Evolutionary conservation across 78 protist genomes (phyloP), one percentile per base, ranked within the genome.

Genomic region (Polysphondylium violaceum): DNA sequence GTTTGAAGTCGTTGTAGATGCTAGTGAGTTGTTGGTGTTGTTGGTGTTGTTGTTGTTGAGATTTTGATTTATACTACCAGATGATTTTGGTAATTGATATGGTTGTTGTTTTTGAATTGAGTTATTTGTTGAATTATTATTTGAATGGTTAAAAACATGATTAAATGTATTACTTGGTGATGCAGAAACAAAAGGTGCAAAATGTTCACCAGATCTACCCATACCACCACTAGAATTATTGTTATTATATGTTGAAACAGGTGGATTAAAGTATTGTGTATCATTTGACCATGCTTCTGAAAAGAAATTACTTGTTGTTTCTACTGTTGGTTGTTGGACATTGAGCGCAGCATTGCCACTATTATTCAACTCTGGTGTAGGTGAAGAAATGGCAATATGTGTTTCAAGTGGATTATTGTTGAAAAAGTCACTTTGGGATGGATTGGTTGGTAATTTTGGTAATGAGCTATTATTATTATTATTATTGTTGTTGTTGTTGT

Each of bases 381-480:
- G 23, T 76, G 86, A 41, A n/a, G 61, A 31, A 2, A 60, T 43
- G 6, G 60, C 71, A 38, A 83, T 83, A 3, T 53, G 53, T 1
- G 91, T 83, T 35, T 74, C 75, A 44, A 83, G 33, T 29, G 91
- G 91, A 44, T 83, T 83, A n/a, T 27, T 71, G 25, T 61, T 44
- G 41, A 71, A 83, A 36, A 83, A 83, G 60, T 51, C 23, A 31
- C 64, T 50, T 17, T 56, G 8, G 7, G 63, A 56, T 7, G 63
- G 63, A n/a, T 16, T 56, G 11, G 53, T 47, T 11, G 8, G 8
- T 47, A 47, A 11, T 47, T 47, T 8, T 14, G 53, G 53, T 47
- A 47, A 8, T 19, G 41, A 38, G 27, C 58, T 43, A 11, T n/a
- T 43, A 4, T 14, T 43, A 25, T 14, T 41, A n/a, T 43, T 38